Conservation (phyloP, 805 yeast genomes). For the Crinitomyces ghanaensis region DNA sequence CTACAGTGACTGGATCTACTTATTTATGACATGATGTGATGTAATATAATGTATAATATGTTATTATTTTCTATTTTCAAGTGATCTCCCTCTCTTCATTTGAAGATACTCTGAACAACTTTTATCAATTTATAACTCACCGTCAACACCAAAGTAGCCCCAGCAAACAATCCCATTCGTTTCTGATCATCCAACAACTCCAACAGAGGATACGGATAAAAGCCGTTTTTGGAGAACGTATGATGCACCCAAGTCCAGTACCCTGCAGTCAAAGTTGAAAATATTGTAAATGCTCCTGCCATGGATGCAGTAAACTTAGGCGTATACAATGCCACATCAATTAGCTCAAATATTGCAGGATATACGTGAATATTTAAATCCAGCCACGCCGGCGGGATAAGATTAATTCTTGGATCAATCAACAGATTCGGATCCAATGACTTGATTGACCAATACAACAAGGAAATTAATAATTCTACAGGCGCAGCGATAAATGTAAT, state of each 20-base stretch:
- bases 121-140: slow-evolving; percentile 15
- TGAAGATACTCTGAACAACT: slow-evolving; percentile 7
- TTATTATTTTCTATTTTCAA: background rate
- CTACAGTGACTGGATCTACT: too few species aligned
- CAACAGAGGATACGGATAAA: slow-evolving; percentile 27
- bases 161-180: slow-evolving; percentile 17
- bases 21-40: background rate
- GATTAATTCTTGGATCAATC: slow-evolving; percentile 18
- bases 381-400: slow-evolving; percentile 17
- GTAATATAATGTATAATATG: slow-evolving; percentile 1
- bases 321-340: slow-evolving; percentile 19
- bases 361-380: slow-evolving; percentile 23
- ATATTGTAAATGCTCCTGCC: slow-evolving; percentile 12
- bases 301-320: slow-evolving; percentile 19
- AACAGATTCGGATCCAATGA: slow-evolving; percentile 19
- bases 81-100: slow-evolving; percentile 2
- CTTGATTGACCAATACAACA: slow-evolving; percentile 25
- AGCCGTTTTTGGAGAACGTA: slow-evolving; percentile 19
- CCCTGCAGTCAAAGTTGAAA: slow-evolving; percentile 15
- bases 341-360: slow-evolving; percentile 20
- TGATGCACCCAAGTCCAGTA: slow-evolving; percentile 27
- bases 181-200: slow-evolving; percentile 14
- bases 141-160: slow-evolving; percentile 14
- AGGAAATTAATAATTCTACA: slow-evolving; percentile 22
- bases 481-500: slow-evolving; percentile 23